Evolutionary conservation across 164 flowering plant genomes (phyloP), one percentile per base, ranked within the genome.

Genomic region (Euptelea pleiosperma): DNA sequence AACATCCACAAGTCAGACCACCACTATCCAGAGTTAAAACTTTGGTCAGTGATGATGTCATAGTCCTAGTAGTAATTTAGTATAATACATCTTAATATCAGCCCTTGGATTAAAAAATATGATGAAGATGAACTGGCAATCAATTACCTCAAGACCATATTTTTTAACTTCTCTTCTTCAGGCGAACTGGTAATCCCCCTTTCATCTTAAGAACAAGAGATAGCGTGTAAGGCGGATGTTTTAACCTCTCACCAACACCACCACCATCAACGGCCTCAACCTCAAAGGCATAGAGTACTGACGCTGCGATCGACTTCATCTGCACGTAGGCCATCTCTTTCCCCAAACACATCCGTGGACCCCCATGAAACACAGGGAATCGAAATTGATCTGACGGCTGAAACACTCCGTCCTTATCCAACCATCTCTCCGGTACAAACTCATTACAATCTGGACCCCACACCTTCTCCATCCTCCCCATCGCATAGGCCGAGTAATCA

Each of bases 241-340:
- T 15, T 63, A 66, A 55, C 57, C 55, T 60, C n/a, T n/a, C n/a
- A n/a, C n/a, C n/a, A n/a, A n/a, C n/a, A 3, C 64, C 71, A 18
- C 74, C 77, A 0, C 77, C 70, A 50, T 70, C 73, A 21, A 61
- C 70, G n/a, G 58, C 72, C 53, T 58, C 52, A 26, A 83, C 52
- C 64, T 75, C 78, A 58, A 71, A 83, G 51, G 55, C 62, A 25
- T 41, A 2, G 55, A 83, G 39, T 54, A 83, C 73, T 0, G 69
- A 66, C 7, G 73, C 88, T 1, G 61, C 83, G 5, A 83, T 57
- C 15, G 72, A 66, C 68, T 81, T 83, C 86, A 83, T 83, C 69
- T 79, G 84, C 62, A 83, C 43, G 40, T 73, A 77, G 7, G 86
- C 86, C 84, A 83, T 77, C 1, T 83, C 83, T 58, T 70, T 80